A percentile compares a stretch with the other conserved stretches of the same genome.
Evolutionary conservation across 805 yeast genomes (phyloP).

Genomic region (Starmerella ratchasimensis): DNA sequence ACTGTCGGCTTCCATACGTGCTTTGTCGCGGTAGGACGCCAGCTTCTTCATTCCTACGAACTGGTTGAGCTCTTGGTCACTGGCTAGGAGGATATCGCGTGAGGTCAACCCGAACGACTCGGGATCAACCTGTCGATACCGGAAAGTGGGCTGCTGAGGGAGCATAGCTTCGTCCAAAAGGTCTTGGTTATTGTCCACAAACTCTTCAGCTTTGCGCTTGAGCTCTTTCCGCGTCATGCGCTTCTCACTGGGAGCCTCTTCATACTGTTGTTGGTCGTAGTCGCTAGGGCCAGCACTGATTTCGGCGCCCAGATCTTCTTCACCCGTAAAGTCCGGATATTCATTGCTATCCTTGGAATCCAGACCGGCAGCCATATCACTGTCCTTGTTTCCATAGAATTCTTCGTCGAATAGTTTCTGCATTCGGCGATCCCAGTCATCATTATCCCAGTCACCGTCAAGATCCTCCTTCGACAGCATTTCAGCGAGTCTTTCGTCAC

Average conservation of each 20-base stretch:
- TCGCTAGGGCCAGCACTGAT: conserved; percentile 14
- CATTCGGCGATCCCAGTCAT: conserved; percentile 84
- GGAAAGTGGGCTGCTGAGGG: conserved; percentile 38
- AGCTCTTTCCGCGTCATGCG: conserved; percentile 51
- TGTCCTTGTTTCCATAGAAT: conserved; percentile 44
- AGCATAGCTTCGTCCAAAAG: conserved; percentile 45
- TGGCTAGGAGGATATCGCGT: conserved; percentile 79
- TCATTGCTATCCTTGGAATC: conserved; percentile 17
- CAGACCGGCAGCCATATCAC: conserved; percentile 25
- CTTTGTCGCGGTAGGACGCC: conserved; percentile 80
- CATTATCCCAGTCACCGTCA: conserved; percentile 77
- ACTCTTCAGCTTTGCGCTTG: conserved; percentile 55
- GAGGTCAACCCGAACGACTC: conserved; percentile 78
- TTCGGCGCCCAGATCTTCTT: conserved; percentile 29
- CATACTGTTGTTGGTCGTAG: no score
- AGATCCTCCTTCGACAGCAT: conserved; percentile 62
- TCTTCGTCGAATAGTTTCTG: conserved; percentile 75
- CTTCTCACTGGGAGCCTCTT: conserved; percentile 24
- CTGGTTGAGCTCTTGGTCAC: conserved; percentile 71
- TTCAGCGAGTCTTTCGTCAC: conserved; percentile 41
- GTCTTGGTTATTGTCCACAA: conserved; percentile 61
- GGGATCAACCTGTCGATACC: conserved; percentile 89
- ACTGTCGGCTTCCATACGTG: conserved; percentile 58
- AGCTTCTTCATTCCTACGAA: conserved; percentile 81
- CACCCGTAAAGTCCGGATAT: conserved; percentile 31